Percentiles rank a stretch among this genome's conserved stretches.
phyloP scores from a whole-genome alignment of 2,329 filamentous ascomycete genomes.

The Trichoderma sp. region DNA sequence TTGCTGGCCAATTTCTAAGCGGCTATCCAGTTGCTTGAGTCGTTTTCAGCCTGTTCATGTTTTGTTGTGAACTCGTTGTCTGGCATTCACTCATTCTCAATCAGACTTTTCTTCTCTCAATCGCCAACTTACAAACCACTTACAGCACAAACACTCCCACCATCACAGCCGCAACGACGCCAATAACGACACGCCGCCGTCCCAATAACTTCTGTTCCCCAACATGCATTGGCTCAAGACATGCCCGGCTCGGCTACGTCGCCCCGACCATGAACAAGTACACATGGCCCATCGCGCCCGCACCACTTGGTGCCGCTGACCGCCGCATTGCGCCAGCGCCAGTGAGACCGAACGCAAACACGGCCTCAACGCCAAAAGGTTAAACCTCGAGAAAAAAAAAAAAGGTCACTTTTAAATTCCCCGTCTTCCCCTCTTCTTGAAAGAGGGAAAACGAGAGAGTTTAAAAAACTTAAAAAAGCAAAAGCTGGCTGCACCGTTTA shows the following conservation, averaged over 20 bases:
- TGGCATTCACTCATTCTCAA: background rate
- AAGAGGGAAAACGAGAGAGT: background rate
- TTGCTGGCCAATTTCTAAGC: background rate
- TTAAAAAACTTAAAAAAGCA: background rate
- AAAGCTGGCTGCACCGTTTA: background rate
- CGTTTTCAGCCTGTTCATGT: background rate
- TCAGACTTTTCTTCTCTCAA: background rate
- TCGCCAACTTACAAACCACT: background rate
- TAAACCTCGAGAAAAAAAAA: background rate
- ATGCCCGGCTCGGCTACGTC: background rate
- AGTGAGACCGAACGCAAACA: constrained; percentile 6
- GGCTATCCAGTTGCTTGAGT: background rate
- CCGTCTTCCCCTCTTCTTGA: background rate
- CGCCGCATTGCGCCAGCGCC: constrained; percentile 4
- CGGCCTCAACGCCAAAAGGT: background rate
- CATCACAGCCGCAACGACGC: background rate
- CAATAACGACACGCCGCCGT: background rate
- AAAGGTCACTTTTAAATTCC: background rate
- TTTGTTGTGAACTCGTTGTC: background rate
- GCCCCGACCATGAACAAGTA: background rate
- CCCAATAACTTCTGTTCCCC: background rate
- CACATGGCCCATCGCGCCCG: background rate
- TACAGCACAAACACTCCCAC: background rate
- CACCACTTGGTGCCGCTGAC: constrained; percentile 20
- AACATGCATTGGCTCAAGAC: background rate